These are phyloP conservation scores for Geotrichum candidum DNA, from an alignment of 1,139 yeast genomes.

Conservation along the genomic window DNA sequence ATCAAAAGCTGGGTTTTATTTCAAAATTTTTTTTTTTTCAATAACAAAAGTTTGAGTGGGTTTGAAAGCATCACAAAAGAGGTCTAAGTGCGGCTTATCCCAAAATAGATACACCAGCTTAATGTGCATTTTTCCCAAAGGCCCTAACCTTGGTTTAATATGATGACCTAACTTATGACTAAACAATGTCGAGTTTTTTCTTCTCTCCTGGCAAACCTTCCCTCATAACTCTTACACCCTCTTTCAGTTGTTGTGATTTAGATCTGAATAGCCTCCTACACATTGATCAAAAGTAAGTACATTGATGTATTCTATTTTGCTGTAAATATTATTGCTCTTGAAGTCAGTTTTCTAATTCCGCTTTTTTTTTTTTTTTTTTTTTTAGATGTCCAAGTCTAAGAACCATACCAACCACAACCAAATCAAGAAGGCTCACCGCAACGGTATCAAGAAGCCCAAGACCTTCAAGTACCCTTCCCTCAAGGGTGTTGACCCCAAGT, in stretches of 20 bases:
- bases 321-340: neutral
- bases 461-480: slow-evolving; percentile 96
- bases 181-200: neutral
- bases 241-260: neutral
- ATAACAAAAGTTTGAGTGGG: slow-evolving; percentile 14
- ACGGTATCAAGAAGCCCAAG: slow-evolving; percentile 99
- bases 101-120: neutral
- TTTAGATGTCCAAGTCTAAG: slow-evolving; percentile 80
- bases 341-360: neutral
- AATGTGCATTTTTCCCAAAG: neutral
- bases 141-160: neutral
- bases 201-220: neutral
- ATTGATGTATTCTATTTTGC: neutral
- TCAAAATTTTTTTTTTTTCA: slow-evolving; percentile 13
- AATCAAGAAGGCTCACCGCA: slow-evolving; percentile 99
- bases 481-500: slow-evolving; percentile 98
- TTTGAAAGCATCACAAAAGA: slow-evolving; percentile 2
- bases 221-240: neutral
- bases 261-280: neutral
- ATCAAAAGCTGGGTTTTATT: slow-evolving; percentile 10
- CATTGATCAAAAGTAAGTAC: neutral
- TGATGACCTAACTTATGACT: neutral
- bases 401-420: slow-evolving; percentile 99
- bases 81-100: slow-evolving; percentile 7
- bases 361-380: slow-evolving; percentile 28